A percentile compares a stretch with the other conserved stretches of the same genome.
Conservation (phyloP, 306 rosid genomes). For the Trifolium pratense region DNA sequence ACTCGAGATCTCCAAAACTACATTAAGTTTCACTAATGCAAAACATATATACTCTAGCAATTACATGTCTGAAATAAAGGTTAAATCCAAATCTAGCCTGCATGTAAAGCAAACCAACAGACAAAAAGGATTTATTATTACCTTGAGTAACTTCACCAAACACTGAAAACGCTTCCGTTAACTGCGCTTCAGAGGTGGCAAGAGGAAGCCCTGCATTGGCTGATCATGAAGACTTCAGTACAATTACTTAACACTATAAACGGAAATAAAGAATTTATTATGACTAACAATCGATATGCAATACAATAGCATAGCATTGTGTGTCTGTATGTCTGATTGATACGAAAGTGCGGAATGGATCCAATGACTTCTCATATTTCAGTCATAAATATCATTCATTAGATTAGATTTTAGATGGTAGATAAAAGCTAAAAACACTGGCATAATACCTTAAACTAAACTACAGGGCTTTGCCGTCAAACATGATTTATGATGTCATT, state of each 20-base stretch:
- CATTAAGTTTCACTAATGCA: neutral
- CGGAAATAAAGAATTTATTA: conserved; percentile 12
- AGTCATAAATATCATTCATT: too few relatives aligned
- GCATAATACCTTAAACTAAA: neutral
- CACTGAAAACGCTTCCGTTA: conserved; percentile 50
- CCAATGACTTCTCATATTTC: too few relatives aligned
- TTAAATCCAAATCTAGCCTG: conserved; percentile 6
- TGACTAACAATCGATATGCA: conserved; percentile 7
- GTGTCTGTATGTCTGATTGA: too few relatives aligned
- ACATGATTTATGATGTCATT: neutral
- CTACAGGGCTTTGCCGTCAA: neutral
- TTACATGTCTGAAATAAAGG: neutral
- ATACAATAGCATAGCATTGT: neutral
- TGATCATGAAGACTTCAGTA: conserved; percentile 40
- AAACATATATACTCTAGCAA: conserved; percentile 12
- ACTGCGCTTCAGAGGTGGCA: conserved; percentile 51
- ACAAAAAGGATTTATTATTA: conserved; percentile 22
- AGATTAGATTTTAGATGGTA: too few relatives aligned
- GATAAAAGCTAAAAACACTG: too few relatives aligned
- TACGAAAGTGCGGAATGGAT: too few relatives aligned
- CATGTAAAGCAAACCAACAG: neutral
- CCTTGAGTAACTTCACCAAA: conserved; percentile 55
- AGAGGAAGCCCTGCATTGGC: conserved; percentile 55
- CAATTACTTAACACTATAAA: conserved; percentile 35
- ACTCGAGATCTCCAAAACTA: neutral